Conservation (phyloP, 345 rosid genomes). For the Physaria fendleri region DNA sequence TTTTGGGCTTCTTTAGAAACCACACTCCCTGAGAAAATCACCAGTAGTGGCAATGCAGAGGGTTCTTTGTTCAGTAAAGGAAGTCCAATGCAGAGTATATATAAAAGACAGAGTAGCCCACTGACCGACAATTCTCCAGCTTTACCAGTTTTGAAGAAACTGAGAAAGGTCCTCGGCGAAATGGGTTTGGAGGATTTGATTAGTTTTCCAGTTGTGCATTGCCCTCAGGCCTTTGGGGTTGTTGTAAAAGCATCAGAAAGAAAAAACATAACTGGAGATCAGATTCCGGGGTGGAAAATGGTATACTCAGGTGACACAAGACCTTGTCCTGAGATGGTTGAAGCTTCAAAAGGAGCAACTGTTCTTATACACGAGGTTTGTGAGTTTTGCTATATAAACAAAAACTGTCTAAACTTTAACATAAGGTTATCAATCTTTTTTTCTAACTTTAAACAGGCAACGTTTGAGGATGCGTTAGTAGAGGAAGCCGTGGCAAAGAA, state of each 20-base stretch:
- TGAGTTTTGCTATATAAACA: background rate
- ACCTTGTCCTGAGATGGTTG: constrained; percentile 73
- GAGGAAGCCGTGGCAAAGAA: constrained; percentile 87
- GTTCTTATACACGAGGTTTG: constrained; percentile 90
- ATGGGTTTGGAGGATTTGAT: constrained; percentile 61
- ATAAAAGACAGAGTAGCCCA: constrained; percentile 48
- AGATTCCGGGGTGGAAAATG: constrained; percentile 89
- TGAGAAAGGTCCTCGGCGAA: constrained; percentile 53
- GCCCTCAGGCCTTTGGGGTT: constrained; percentile 90
- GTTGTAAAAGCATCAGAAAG: constrained; percentile 67
- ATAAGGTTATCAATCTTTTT: background rate
- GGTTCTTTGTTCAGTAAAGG: constrained; percentile 55
- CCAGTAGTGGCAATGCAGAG: constrained; percentile 13
- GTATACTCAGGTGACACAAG: constrained; percentile 98
- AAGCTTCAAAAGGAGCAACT: constrained; percentile 79
- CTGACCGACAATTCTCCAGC: constrained; percentile 36
- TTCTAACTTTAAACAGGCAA: constrained; percentile 46
- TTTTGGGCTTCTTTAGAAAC: constrained; percentile 55
- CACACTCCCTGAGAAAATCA: constrained; percentile 21
- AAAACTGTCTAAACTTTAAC: background rate
- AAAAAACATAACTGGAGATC: constrained; percentile 50
- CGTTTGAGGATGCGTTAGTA: constrained; percentile 84
- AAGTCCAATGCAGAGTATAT: constrained; percentile 68
- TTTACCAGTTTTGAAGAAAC: constrained; percentile 45
- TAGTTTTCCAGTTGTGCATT: constrained; percentile 96